Base-by-base conservation (phyloP, 129 eudicot genomes). In the Arctium lappa region DNA sequence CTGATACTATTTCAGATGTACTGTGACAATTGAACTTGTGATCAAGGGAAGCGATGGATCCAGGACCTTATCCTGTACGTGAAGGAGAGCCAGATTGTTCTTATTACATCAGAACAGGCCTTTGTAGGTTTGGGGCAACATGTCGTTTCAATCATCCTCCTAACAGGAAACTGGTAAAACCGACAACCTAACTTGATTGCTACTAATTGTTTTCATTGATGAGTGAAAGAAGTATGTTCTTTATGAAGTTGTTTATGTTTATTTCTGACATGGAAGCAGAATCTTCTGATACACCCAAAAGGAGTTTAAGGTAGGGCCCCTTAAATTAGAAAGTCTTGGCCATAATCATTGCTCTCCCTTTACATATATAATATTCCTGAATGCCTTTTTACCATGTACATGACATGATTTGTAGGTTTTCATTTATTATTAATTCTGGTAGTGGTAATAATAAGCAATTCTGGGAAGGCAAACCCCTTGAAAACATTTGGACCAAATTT, bases 61-160 rank as follows among this genome's bases (percentile, higher is more conserved):
- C 90, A 33, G 94, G 92, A 72, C 88, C 92, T 80, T 95, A 93
- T 86, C 98, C 99, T 33, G 94, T 89, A 40, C 98, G 94, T 77
- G 98, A 95, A 62, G 97, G 94, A 74, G 98, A 94, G 80, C 98
- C 94, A 11, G 97, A 95, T 69, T 95, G 99, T 85, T 90, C 98
- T 60, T 95, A 89, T 84, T 95, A 93, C 85, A 89, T 93, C 82
- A 88, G 99, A 90, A 95, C 98, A 27, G 99, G 99, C 62, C 91
- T 91, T 34, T 95, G 99, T 83, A 89, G 97, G 86, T 95, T 91
- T 87, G 99, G 99, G 66, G 76, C 84, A 13, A 83, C 99, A 74
- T 93, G 99, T 86, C 92, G 98, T 73, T 93, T 95, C 82, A 95
- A 95, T 84, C 99, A 95, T 82, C 98, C 99, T 83, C 92, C 95